A percentile compares a stretch with the other conserved stretches of the same genome.
Evolutionary conservation across 2,329 filamentous ascomycete species (phyloP).

Genomic region (Penicillium sp.): DNA sequence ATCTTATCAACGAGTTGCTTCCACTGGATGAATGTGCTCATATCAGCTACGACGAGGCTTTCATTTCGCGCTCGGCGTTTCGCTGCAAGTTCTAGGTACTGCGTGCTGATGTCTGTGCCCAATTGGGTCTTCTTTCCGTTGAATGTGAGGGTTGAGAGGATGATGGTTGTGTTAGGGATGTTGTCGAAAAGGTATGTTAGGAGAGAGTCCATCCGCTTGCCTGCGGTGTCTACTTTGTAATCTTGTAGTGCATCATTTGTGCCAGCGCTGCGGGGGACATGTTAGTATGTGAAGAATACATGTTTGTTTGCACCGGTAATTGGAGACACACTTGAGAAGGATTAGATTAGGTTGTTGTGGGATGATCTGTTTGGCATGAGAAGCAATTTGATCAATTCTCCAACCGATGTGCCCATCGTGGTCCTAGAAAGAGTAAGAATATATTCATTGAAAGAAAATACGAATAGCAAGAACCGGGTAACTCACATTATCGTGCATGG

Average conservation of each 20-base stretch:
- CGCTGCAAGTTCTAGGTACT: constrained; percentile 28
- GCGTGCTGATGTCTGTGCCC: constrained; percentile 21
- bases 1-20: constrained; percentile 24
- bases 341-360: constrained; percentile 29
- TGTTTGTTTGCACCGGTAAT: not conserved
- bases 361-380: constrained; percentile 9
- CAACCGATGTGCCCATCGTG: constrained; percentile 29
- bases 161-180: constrained; percentile 30
- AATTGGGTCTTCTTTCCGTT: constrained; percentile 11
- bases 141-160: constrained; percentile 37
- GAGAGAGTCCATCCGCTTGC: constrained; percentile 27
- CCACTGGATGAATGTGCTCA: constrained; percentile 22
- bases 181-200: constrained; percentile 25
- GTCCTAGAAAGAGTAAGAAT: constrained; percentile 13
- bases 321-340: constrained; percentile 26
- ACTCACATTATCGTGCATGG: constrained; percentile 29
- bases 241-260: constrained; percentile 37
- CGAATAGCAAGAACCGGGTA: no score
- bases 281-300: constrained; percentile 3
- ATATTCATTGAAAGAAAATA: no score
- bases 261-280: constrained; percentile 26
- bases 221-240: constrained; percentile 17
- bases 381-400: constrained; percentile 22
- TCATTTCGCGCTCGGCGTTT: constrained; percentile 21
- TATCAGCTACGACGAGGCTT: constrained; percentile 30